These are phyloP conservation scores for Vitellaria paradoxa DNA, from an alignment of 179 eudicot genomes.

Conservation along the genomic window DNA sequence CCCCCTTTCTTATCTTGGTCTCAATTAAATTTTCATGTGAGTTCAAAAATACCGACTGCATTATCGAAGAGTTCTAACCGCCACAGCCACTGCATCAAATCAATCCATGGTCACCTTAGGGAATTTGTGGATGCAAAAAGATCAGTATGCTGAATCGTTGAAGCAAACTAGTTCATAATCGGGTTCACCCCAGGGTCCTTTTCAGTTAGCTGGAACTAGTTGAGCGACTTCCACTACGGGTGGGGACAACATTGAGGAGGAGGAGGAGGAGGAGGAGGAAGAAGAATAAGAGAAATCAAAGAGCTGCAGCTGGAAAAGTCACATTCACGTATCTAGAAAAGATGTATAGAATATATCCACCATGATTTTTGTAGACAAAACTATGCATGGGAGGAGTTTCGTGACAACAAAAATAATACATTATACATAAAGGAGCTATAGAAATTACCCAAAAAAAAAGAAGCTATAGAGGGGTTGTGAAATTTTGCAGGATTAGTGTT, in stretches of 20 bases:
- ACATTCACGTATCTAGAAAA: constrained; percentile 25
- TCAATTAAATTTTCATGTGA: not conserved
- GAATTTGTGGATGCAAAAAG: constrained; percentile 27
- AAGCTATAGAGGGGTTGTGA: constrained; percentile 20
- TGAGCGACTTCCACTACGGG: constrained; percentile 42
- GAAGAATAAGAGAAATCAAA: constrained; percentile 58
- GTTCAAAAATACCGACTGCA: constrained; percentile 78
- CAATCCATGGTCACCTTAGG: constrained; percentile 19
- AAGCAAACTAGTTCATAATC: constrained; percentile 46
- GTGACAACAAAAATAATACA: no score
- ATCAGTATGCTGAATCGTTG: constrained; percentile 38
- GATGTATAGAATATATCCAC: constrained; percentile 41
- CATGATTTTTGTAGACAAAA: no score
- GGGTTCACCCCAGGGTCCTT: constrained; percentile 65
- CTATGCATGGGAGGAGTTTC: no score
- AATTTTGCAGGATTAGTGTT: constrained; percentile 57
- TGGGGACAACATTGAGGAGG: constrained; percentile 45
- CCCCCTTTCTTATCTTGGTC: no score
- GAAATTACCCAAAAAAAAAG: no score
- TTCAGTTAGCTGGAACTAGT: constrained; percentile 34
- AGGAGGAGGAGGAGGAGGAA: constrained; percentile 29
- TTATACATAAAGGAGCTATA: constrained; percentile 22
- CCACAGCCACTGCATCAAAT: constrained; percentile 19
- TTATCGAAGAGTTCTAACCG: constrained; percentile 32
- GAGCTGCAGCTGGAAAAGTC: constrained; percentile 48